phyloP scores from a whole-genome alignment of 345 rosid species.

The Camelina sativa region DNA sequence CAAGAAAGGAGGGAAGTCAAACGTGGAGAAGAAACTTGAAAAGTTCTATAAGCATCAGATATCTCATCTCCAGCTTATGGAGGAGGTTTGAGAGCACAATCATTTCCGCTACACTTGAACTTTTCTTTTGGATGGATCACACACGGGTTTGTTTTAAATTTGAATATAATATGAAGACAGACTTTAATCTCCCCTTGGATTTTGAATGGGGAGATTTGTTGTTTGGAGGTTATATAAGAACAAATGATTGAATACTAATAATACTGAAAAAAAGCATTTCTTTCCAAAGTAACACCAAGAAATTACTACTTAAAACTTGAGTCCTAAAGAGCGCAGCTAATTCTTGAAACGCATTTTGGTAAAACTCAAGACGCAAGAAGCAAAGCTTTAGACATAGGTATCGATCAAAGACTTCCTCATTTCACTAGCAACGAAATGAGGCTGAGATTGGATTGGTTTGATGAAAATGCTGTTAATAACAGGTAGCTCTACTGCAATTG shows the following conservation, averaged over 20 bases:
- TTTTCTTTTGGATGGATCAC: conserved; percentile 54
- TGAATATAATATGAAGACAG: no score
- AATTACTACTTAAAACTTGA: neutral
- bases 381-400: conserved; percentile 45
- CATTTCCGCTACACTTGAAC: conserved; percentile 67
- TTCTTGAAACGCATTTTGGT: no score
- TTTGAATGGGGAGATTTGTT: conserved; percentile 28
- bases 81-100: conserved; percentile 75
- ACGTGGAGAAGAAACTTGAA: conserved; percentile 75
- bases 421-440: no score
- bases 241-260: conserved; percentile 29
- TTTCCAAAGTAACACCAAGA: neutral
- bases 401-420: no score
- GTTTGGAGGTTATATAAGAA: conserved; percentile 33
- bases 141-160: conserved; percentile 27
- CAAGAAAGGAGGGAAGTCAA: conserved; percentile 77
- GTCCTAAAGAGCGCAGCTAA: no score
- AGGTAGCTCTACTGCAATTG: conserved; percentile 51
- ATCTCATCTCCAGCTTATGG: conserved; percentile 81
- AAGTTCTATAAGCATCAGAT: conserved; percentile 89
- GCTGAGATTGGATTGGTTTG: no score
- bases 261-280: neutral
- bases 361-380: no score
- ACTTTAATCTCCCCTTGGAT: neutral
- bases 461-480: no score